Base-by-base conservation (phyloP, 306 rosid genomes). In the Echinosophora koreensis region DNA sequence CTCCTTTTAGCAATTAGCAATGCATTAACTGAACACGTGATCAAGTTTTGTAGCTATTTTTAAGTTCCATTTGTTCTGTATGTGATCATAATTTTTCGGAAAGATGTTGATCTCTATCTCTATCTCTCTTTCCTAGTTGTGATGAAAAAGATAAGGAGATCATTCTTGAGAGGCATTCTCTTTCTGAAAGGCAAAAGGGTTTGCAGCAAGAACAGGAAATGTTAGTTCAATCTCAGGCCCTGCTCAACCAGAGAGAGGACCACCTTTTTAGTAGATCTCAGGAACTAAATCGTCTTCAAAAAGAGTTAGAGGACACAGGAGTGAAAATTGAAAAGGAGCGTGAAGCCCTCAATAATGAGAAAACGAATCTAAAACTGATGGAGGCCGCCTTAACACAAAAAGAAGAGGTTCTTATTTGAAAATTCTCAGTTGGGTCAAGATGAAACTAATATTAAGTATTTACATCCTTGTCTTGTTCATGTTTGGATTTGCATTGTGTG, bases 151-250 rank as follows among this genome's bases (percentile, higher is more conserved):
- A 91, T 68, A 91, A 87, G 83, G 94, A 91, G 71, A 84, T 89
- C 61, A 78, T 62, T 81, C 92, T 89, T 66, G 98, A 91, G 87
- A 86, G 91, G 82, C 93, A 92, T 61, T 89, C 90, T 57, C 85
- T 96, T 56, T 67, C 82, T 77, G 99, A 96, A 84, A 92, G 99
- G 87, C 92, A 88, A 77, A 89, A 89, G 76, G 65, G 86, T 55
- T 76, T 96, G 80, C 93, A 88, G 82, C 90, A 91, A 84, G 96
- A 89, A 81, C 97, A 92, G 37, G 97, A 96, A 79, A 84, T 96
- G 16, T 86, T 91, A 85, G 91, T 92, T 76, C 89, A 92, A 82
- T 93, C 96, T 6, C 94, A 96, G 81, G 58, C 89, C 68, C 85
- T 84, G 76, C 88, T 96, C 16, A 96, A 91, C 73, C 90, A 92